Evolutionary conservation across 225 moss, liverwort and hornwort genomes (phyloP).

Genomic region (Rhytidiadelphus loreus): DNA sequence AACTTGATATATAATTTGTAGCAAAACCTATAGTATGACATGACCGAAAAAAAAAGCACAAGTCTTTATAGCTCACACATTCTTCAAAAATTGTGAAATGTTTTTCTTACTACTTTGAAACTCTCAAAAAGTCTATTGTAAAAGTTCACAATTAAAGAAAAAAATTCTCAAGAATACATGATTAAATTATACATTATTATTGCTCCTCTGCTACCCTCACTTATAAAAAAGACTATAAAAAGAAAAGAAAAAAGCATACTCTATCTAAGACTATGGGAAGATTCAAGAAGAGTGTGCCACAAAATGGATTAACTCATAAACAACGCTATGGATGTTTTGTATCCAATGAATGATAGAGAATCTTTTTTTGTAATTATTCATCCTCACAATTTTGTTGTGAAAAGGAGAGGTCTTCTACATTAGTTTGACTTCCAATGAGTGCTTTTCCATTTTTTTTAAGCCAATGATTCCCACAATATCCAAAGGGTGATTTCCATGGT

Average conservation of each 20-base stretch:
- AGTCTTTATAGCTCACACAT: neutral
- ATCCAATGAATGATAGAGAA: too few species aligned
- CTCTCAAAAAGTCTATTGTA: neutral
- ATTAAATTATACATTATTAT: neutral
- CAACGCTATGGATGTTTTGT: too few species aligned
- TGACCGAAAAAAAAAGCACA: neutral
- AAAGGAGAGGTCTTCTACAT: too few species aligned
- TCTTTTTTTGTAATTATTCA: too few species aligned
- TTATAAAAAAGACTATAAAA: neutral
- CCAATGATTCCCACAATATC: too few species aligned
- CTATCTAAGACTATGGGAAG: fast-evolving
- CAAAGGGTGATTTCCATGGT: too few species aligned
- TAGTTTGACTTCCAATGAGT: too few species aligned
- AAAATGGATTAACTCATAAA: neutral
- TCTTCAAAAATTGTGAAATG: neutral
- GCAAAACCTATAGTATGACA: neutral
- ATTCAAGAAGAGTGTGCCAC: neutral
- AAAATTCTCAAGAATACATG: neutral
- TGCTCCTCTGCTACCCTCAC: fast-evolving
- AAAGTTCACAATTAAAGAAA: neutral
- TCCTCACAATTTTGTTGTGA: too few species aligned
- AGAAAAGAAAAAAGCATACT: neutral
- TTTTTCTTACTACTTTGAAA: neutral
- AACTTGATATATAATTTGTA: neutral
- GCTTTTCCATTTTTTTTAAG: too few species aligned